Evolutionary conservation across 169 alveolate species (phyloP).

Genomic region (Eimeria sp.): DNA sequence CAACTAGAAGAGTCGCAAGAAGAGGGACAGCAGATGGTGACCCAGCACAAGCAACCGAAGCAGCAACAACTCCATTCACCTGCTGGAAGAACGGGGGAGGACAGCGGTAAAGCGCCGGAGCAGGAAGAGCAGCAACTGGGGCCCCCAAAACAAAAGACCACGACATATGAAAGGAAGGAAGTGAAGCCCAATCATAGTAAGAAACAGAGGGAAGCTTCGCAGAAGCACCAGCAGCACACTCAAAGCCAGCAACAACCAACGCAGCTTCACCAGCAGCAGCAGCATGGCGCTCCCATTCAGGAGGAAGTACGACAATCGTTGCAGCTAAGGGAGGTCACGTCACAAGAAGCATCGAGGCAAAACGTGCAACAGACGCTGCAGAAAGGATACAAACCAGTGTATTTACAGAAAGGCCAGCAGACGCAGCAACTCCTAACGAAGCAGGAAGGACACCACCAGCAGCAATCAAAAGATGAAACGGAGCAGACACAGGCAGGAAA

Average conservation of each 20-base stretch:
- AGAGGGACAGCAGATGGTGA: background rate
- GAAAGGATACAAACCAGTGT: background rate
- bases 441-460: background rate
- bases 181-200: background rate
- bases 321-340: background rate
- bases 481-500: background rate
- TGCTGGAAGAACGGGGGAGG: background rate
- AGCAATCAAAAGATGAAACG: background rate
- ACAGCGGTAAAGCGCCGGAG: background rate
- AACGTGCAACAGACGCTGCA: conserved; percentile 10
- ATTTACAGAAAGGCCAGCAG: background rate
- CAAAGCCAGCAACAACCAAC: background rate
- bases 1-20: background rate
- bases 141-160: background rate
- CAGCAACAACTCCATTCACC: background rate
- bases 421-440: conserved; percentile 7
- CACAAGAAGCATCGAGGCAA: background rate
- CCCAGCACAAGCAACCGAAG: background rate
- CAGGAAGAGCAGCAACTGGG: background rate
- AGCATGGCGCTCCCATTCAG: background rate
- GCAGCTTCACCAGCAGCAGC: conserved; percentile 28
- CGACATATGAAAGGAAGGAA: background rate
- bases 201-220: background rate
- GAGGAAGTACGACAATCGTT: background rate
- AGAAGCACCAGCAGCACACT: background rate